phyloP scores from a whole-genome alignment of 306 rosid species.

The Albizia julibrissin region DNA sequence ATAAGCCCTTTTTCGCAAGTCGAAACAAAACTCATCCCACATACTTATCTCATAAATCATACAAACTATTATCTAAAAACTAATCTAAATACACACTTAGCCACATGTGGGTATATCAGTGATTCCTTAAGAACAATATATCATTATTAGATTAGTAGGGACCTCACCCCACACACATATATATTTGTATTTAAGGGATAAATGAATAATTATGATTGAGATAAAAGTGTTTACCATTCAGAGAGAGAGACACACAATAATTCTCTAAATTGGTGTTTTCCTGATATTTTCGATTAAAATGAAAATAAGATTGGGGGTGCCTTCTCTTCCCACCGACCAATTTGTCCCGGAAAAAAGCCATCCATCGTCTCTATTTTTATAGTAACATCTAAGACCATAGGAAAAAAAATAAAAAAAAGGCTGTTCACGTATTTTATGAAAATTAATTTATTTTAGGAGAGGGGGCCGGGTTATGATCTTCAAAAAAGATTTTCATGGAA shows the following conservation, averaged over 20 bases:
- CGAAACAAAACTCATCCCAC: too few relatives aligned
- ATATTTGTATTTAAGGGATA: neutral
- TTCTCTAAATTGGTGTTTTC: neutral
- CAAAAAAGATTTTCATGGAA: neutral
- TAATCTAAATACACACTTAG: too few relatives aligned
- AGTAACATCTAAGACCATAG: neutral
- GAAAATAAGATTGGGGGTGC: neutral
- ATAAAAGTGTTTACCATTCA: neutral
- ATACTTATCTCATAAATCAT: too few relatives aligned
- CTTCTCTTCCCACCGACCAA: too few relatives aligned
- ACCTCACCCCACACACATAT: neutral
- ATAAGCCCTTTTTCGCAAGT: too few relatives aligned
- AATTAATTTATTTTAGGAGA: too few relatives aligned
- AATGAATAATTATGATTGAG: neutral
- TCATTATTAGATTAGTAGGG: neutral
- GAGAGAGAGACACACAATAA: too few relatives aligned
- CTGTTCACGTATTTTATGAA: neutral
- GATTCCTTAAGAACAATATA: neutral
- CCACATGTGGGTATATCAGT: neutral
- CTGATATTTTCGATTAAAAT: neutral
- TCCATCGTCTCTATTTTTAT: neutral
- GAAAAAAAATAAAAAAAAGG: too few relatives aligned
- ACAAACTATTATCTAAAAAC: too few relatives aligned
- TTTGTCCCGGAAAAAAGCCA: too few relatives aligned
- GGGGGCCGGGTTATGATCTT: neutral